Percentiles rank a stretch among this genome's conserved stretches.
These are phyloP conservation scores for Byssoonygena ceratinophila DNA, from an alignment of 2,329 filamentous ascomycete species.

Conservation along the genomic window DNA sequence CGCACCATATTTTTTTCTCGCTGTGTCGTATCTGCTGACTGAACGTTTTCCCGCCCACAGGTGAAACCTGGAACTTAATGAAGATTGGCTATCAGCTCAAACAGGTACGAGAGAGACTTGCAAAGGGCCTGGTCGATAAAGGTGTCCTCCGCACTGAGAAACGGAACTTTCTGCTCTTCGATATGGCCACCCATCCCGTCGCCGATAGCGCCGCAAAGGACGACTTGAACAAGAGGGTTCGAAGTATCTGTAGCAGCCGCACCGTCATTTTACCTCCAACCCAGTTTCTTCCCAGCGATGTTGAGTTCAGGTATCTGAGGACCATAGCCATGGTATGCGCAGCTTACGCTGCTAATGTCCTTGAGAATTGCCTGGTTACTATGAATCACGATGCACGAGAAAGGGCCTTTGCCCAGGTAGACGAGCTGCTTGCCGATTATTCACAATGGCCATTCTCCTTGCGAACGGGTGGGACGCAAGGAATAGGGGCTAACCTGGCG, in stretches of 20 bases:
- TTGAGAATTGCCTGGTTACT: slow-evolving; percentile 92
- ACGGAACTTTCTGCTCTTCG: slow-evolving; percentile 97
- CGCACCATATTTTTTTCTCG: slow-evolving; percentile 7
- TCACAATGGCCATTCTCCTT: slow-evolving; percentile 94
- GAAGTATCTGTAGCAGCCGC: slow-evolving; percentile 83
- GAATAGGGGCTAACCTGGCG: slow-evolving; percentile 84
- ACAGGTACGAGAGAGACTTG: slow-evolving; percentile 93
- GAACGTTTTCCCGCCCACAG: slow-evolving; percentile 39
- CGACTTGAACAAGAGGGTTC: slow-evolving; percentile 84
- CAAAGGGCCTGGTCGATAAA: slow-evolving; percentile 96
- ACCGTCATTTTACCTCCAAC: slow-evolving; percentile 80
- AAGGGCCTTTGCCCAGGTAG: slow-evolving; percentile 89
- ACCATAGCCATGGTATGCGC: slow-evolving; percentile 96
- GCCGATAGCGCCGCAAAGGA: slow-evolving; percentile 95
- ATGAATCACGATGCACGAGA: slow-evolving; percentile 90
- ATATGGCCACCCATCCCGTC: slow-evolving; percentile 98
- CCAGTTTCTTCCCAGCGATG: slow-evolving; percentile 83
- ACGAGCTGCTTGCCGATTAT: slow-evolving; percentile 90
- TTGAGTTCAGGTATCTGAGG: slow-evolving; percentile 85
- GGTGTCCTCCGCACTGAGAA: slow-evolving; percentile 97
- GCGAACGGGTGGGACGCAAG: slow-evolving; percentile 62
- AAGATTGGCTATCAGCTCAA: slow-evolving; percentile 99
- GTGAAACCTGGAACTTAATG: slow-evolving; percentile 99
- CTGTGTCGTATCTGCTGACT: not conserved
- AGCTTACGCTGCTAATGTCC: slow-evolving; percentile 92